phyloP scores from a whole-genome alignment of 2,329 filamentous ascomycete species.

The Cytospora piceicola region DNA sequence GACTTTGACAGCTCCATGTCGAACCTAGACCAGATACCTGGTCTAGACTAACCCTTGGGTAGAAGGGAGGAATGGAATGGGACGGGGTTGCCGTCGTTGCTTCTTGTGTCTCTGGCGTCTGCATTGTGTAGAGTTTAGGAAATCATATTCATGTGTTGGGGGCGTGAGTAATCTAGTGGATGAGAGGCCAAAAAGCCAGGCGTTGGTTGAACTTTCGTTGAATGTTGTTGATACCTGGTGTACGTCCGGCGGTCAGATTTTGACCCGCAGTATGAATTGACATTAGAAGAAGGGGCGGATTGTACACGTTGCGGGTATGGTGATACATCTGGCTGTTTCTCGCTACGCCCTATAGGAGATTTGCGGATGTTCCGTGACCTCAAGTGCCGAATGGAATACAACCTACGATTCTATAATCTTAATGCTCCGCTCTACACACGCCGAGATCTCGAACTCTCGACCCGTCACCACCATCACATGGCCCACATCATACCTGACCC shows the following conservation, averaged over 20 bases:
- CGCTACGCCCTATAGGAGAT: neutral
- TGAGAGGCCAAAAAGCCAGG: neutral
- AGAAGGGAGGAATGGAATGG: no score
- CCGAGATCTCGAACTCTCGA: neutral
- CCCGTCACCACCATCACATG: slow-evolving; percentile 41
- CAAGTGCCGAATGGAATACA: neutral
- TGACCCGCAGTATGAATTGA: neutral
- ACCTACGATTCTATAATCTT: neutral
- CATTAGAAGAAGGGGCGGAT: neutral
- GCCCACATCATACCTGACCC: slow-evolving; percentile 1
- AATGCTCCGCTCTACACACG: no score
- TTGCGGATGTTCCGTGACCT: neutral
- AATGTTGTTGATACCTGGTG: neutral
- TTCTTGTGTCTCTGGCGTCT: neutral
- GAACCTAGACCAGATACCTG: slow-evolving; percentile 36
- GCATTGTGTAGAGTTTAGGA: neutral
- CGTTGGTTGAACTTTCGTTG: slow-evolving; percentile 31
- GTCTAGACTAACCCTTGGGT: slow-evolving; percentile 34
- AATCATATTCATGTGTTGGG: neutral
- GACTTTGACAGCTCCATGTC: slow-evolving; percentile 36
- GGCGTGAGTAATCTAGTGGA: neutral
- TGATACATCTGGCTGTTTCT: neutral
- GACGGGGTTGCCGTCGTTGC: no score
- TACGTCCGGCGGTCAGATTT: neutral
- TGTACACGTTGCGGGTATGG: neutral